Evolutionary conservation across 2,329 filamentous ascomycete genomes (phyloP), one percentile per base, ranked within the genome.

Genomic region (Microsporum canis): DNA sequence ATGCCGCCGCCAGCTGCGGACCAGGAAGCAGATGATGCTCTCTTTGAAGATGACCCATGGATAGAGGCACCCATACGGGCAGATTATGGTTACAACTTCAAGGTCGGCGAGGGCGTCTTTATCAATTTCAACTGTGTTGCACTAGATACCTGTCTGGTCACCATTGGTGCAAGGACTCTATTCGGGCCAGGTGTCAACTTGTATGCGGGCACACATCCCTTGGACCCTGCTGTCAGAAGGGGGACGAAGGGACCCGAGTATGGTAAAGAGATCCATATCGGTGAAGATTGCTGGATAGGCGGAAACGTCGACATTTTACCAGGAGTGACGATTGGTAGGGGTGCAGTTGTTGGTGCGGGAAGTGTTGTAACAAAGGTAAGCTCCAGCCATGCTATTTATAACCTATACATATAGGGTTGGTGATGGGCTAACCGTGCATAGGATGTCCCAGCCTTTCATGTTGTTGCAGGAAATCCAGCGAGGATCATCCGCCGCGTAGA

Each of bases 221-320:
- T 91, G 0, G 88, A 95, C 66, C 88, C 88, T 0, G 79, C 79
- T 0, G 66, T 92, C 3, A 83, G 90, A 34, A 87, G 91, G 68
- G 89, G 90, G 0, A 85, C 81, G 0, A 78, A 82, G 12, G 90
- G 90, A 0, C 89, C 89, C 0, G 91, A 96, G 72, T 68, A 76
- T 6, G 91, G 89, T 0, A 84, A 82, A 66, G 82, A 87, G 7
- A 88, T 96, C 63, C 80, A 78, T 38, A 84, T 95, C 59, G 89
- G 86, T 0, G 86, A 90, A 65, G 90, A 95, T 75, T 88, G 88
- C 73, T 90, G 88, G 88, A 74, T 92, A 34, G 88, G 86, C 0
- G 88, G 88, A 0, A 86, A 85, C 68, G 84, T 84, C 3, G 83
- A 79, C 27, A 82, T 95, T 17, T 76, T 91, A 49, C 84, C 88